Conservation (phyloP, 164 flowering plant species). For the Annona cherimola region DNA sequence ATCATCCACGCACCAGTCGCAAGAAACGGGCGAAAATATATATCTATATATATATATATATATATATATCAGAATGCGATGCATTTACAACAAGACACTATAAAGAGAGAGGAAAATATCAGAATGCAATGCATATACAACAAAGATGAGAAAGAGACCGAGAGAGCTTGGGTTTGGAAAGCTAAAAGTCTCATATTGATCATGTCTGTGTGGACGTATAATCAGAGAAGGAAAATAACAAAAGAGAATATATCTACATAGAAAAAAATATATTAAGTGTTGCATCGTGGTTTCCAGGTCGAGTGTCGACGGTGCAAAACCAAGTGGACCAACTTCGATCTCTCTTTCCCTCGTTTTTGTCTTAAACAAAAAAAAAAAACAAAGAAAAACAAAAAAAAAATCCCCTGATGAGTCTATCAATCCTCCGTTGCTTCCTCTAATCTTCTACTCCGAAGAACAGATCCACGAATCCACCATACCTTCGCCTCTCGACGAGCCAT, state of each 20-base stretch:
- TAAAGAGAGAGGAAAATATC: slow-evolving; percentile 3
- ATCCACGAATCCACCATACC: slow-evolving; percentile 62
- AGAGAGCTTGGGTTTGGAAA: neutral
- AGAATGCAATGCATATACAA: neutral
- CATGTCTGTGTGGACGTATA: slow-evolving; percentile 10
- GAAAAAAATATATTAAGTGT: slow-evolving; percentile 4
- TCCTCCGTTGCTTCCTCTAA: neutral
- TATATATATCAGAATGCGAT: too few relatives aligned
- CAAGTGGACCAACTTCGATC: neutral
- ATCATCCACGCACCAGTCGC: neutral
- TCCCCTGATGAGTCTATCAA: too few relatives aligned
- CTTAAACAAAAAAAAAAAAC: too few relatives aligned
- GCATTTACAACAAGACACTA: too few relatives aligned
- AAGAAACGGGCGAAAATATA: too few relatives aligned
- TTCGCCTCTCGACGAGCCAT: slow-evolving; percentile 39
- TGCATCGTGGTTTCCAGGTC: neutral
- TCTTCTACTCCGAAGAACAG: slow-evolving; percentile 41
- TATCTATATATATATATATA: too few relatives aligned
- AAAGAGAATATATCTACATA: slow-evolving; percentile 14
- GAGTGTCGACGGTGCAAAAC: slow-evolving; percentile 1
- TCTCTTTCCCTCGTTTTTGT: neutral
- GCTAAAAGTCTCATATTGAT: slow-evolving; percentile 16
- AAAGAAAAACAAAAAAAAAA: too few relatives aligned
- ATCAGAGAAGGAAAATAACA: slow-evolving; percentile 1
- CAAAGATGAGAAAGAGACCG: too few relatives aligned